Evolutionary conservation across 108 stramenopile species (phyloP).

Genomic region (Discostella stelligeroides): DNA sequence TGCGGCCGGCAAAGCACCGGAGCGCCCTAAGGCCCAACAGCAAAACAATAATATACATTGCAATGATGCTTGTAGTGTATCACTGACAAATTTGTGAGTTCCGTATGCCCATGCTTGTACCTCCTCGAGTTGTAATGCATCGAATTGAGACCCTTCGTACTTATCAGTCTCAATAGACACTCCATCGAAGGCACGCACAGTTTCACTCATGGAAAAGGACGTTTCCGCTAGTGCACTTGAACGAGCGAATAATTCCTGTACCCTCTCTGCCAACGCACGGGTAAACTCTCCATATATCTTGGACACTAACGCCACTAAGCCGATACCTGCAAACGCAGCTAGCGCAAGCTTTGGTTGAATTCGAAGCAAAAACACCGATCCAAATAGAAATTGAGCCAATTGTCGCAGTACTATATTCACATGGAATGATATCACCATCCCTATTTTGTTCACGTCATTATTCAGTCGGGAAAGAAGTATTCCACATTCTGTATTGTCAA

Average conservation of each 20-base stretch:
- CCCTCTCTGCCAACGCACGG: constrained; percentile 67
- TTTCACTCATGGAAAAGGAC: constrained; percentile 85
- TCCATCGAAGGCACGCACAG: constrained; percentile 83
- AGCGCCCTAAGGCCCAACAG: constrained; percentile 70
- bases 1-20: constrained; percentile 64
- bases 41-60: constrained; percentile 64
- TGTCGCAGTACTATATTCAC: constrained; percentile 85
- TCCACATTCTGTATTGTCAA: constrained; percentile 82
- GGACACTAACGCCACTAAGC: constrained; percentile 65
- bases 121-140: constrained; percentile 78
- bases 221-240: constrained; percentile 86
- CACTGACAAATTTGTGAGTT: constrained; percentile 80
- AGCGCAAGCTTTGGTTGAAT: constrained; percentile 69
- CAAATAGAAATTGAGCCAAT: constrained; percentile 80
- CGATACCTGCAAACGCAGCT: constrained; percentile 74
- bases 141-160: constrained; percentile 74
- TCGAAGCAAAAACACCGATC: constrained; percentile 64
- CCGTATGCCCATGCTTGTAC: constrained; percentile 89
- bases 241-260: constrained; percentile 79
- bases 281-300: constrained; percentile 77
- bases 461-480: constrained; percentile 80
- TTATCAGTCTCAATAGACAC: constrained; percentile 63
- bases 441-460: constrained; percentile 90
- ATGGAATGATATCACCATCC: constrained; percentile 81
- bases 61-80: constrained; percentile 67